Evolutionary conservation across 1,139 yeast species (phyloP).

Genomic region (Taphrina communis): DNA sequence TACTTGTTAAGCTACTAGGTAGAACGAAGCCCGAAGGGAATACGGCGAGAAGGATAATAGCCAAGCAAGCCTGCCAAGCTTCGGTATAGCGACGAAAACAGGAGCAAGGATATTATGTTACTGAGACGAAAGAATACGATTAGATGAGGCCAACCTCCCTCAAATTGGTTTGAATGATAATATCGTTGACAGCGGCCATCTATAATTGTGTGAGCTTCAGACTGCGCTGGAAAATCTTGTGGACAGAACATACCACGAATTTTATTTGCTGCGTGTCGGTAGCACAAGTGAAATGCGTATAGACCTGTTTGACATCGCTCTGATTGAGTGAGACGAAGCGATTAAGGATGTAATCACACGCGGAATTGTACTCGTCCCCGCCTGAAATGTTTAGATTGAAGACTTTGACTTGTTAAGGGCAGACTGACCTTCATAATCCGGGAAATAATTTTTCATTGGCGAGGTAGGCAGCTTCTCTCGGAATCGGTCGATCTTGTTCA

Average conservation of each 20-base stretch:
- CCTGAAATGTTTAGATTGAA: conserved; percentile 23
- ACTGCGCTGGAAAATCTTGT: neutral
- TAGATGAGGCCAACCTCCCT: conserved; percentile 72
- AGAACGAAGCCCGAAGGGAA: neutral
- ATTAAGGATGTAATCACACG: conserved; percentile 69
- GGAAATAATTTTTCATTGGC: conserved; percentile 71
- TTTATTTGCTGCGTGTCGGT: conserved; percentile 69
- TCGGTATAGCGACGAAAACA: neutral
- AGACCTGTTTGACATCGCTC: conserved; percentile 70
- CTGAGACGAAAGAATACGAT: neutral
- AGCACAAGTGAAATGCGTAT: conserved; percentile 93
- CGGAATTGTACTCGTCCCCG: conserved; percentile 65
- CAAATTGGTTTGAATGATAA: conserved; percentile 81
- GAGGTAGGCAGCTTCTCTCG: conserved; percentile 69
- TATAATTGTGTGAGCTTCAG: neutral
- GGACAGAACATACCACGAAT: conserved; percentile 34
- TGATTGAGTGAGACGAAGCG: conserved; percentile 65
- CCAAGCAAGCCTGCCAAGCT: neutral
- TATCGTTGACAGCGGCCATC: conserved; percentile 87
- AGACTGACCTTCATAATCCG: conserved; percentile 58
- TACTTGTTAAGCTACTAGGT: neutral
- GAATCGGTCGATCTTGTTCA: conserved; percentile 85
- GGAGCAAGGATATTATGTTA: neutral
- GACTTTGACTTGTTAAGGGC: neutral
- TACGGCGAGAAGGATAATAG: neutral